phyloP scores from a whole-genome alignment of 768 basidiomycete genomes.

The Xerocomellus intermedius region DNA sequence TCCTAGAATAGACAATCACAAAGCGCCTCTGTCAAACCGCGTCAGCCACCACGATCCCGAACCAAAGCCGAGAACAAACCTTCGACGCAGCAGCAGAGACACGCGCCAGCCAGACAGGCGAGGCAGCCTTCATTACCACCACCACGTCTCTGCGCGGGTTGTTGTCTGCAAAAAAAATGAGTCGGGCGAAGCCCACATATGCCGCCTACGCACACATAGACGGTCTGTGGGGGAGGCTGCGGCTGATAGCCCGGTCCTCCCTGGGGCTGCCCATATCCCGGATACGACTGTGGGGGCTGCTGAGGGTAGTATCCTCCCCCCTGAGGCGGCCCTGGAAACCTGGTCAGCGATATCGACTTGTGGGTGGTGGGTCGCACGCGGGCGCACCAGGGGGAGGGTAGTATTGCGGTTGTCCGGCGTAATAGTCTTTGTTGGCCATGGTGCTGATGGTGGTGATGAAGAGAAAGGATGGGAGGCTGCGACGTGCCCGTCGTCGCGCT shows the following conservation, averaged over 20 bases:
- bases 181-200: neutral
- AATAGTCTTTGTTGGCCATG: conserved; percentile 80
- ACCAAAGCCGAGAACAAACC: conserved; percentile 33
- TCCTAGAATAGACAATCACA: conserved; percentile 67
- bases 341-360: conserved; percentile 25
- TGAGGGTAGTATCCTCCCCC: conserved; percentile 72
- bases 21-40: conserved; percentile 48
- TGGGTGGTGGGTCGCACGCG: no score
- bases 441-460: conserved; percentile 15
- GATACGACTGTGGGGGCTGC: conserved; percentile 72
- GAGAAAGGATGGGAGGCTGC: conserved; percentile 13
- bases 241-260: conserved; percentile 43
- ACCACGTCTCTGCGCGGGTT: conserved; percentile 37
- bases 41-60: conserved; percentile 28
- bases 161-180: conserved; percentile 36
- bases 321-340: conserved; percentile 51
- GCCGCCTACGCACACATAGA: conserved; percentile 64
- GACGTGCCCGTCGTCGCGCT: conserved; percentile 11
- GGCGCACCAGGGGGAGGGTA: conserved; percentile 55
- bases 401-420: conserved; percentile 51
- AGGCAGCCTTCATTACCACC: conserved; percentile 36
- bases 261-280: conserved; percentile 37
- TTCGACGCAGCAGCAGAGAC: conserved; percentile 52
- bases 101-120: conserved; percentile 49
- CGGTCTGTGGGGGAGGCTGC: conserved; percentile 75